phyloP scores from a whole-genome alignment of 202 grass and related monocot species.

The Panicum virgatum region DNA sequence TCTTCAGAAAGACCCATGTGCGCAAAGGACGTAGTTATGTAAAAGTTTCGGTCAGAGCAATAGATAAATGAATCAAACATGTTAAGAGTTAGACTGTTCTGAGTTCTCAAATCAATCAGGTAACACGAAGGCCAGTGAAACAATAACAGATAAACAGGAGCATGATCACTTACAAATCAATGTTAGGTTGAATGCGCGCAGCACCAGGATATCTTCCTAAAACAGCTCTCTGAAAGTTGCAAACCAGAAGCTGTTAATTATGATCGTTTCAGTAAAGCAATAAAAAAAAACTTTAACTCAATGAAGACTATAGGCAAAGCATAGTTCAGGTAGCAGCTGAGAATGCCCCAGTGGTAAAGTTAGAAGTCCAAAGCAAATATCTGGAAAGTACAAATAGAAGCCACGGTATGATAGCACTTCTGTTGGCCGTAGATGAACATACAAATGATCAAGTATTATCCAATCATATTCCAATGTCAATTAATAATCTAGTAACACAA shows the following conservation, averaged over 20 bases:
- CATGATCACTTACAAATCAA: constrained; percentile 54
- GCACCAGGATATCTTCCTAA: constrained; percentile 28
- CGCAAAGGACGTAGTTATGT: neutral
- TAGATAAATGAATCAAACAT: constrained; percentile 21
- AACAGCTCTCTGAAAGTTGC: constrained; percentile 39
- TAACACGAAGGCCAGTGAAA: neutral
- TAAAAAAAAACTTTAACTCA: constrained; percentile 16
- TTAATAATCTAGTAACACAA: constrained; percentile 20
- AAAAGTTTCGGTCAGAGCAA: constrained; percentile 15
- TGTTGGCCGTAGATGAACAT: neutral
- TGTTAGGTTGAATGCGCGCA: constrained; percentile 42
- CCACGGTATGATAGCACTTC: neutral
- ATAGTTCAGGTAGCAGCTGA: neutral
- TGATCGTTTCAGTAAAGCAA: constrained; percentile 25
- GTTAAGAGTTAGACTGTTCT: constrained; percentile 11
- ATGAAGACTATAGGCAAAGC: neutral
- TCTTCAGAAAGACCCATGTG: constrained; percentile 18
- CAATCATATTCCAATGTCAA: constrained; percentile 16
- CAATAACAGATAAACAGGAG: constrained; percentile 15
- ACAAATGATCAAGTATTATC: constrained; percentile 7
- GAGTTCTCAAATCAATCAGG: constrained; percentile 9
- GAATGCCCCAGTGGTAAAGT: neutral
- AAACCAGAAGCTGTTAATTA: constrained; percentile 26
- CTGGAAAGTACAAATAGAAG: constrained; percentile 19
- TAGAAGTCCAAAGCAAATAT: constrained; percentile 14